A percentile compares a stretch with the other conserved stretches of the same genome.
phyloP scores from a whole-genome alignment of 768 basidiomycete species.

The Lactifluus pinguis region DNA sequence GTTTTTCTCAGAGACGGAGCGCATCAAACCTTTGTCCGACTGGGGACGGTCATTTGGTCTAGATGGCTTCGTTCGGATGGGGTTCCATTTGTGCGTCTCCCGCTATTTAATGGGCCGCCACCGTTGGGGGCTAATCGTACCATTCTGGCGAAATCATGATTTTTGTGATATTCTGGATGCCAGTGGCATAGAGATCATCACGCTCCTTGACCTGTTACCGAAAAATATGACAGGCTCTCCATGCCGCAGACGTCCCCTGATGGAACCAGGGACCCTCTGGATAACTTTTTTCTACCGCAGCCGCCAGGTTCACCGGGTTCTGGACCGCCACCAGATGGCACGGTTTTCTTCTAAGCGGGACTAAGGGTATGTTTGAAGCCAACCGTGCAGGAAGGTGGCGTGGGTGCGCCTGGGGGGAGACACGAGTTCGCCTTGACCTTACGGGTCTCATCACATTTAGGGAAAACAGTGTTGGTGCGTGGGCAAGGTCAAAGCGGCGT shows the following conservation, averaged over 20 bases:
- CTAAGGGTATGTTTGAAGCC: no score
- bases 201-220: constrained; percentile 3
- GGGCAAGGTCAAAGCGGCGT: constrained; percentile 26
- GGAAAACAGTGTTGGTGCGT: constrained; percentile 22
- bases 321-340: no score
- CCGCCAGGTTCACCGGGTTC: no score
- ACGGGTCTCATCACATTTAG: constrained; percentile 19
- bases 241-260: no score
- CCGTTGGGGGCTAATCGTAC: background rate
- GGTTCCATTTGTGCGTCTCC: constrained; percentile 14
- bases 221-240: background rate
- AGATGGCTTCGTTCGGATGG: constrained; percentile 27
- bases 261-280: no score
- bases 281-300: no score
- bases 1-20: constrained; percentile 17
- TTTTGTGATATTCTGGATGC: background rate
- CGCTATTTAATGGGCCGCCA: background rate
- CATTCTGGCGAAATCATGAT: constrained; percentile 12
- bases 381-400: no score
- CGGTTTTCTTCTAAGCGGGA: no score
- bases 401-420: no score
- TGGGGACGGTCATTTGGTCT: constrained; percentile 28
- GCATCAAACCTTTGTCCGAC: constrained; percentile 25
- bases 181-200: background rate
- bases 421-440: constrained; percentile 27